Conservation (phyloP, 2,329 filamentous ascomycete species). For the Achaetomium macrosporum region DNA sequence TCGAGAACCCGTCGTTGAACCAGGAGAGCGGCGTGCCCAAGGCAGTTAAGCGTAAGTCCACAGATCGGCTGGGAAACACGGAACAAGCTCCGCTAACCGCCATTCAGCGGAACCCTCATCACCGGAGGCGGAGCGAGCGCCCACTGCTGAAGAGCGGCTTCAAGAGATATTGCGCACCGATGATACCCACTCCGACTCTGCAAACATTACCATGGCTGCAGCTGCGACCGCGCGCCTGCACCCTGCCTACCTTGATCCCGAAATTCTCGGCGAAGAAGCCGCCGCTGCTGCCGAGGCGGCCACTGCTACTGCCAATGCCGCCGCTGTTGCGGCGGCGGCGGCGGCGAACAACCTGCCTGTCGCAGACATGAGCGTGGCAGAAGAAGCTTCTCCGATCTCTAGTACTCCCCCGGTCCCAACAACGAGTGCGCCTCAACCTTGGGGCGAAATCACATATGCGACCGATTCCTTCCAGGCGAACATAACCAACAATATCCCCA, state of each 20-base stretch:
- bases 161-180: constrained; percentile 39
- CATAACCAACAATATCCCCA: constrained; percentile 23
- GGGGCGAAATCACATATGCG: constrained; percentile 50
- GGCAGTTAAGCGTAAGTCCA: constrained; percentile 35
- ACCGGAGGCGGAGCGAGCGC: constrained; percentile 26
- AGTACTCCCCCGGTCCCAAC: constrained; percentile 13
- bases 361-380: constrained; percentile 16
- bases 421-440: constrained; percentile 36
- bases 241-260: constrained; percentile 48
- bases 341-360: constrained; percentile 15
- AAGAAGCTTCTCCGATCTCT: constrained; percentile 7
- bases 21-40: constrained; percentile 37
- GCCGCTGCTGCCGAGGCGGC: constrained; percentile 22
- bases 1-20: constrained; percentile 49
- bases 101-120: constrained; percentile 13
- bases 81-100: neutral
- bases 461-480: constrained; percentile 29
- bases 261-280: constrained; percentile 28
- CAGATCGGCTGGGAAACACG: neutral
- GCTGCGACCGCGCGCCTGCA: constrained; percentile 52
- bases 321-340: constrained; percentile 16
- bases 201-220: constrained; percentile 50
- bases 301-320: constrained; percentile 18
- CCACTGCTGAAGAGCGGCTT: constrained; percentile 46
- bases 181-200: constrained; percentile 37